Evolutionary conservation across 202 grass and related monocot species (phyloP).

Genomic region (Panicum virgatum): DNA sequence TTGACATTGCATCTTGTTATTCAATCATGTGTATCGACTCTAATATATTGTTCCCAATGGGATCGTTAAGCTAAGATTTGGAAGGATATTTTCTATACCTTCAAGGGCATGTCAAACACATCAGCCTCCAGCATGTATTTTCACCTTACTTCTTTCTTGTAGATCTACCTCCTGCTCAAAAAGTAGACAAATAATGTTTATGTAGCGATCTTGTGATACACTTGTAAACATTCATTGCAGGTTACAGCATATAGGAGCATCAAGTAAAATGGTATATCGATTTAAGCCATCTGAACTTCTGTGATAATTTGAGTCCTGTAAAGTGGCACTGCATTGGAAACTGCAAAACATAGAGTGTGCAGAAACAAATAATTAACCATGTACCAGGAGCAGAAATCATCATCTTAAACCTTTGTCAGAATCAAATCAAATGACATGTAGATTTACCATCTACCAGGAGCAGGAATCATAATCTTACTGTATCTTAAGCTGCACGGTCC

Average conservation of each 20-base stretch:
- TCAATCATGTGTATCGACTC: not conserved
- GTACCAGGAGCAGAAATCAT: not conserved
- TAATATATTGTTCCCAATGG: not conserved
- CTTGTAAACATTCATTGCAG: constrained; percentile 39
- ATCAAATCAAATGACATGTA: not conserved
- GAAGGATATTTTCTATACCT: constrained; percentile 13
- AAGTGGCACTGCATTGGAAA: not conserved
- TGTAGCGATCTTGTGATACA: constrained; percentile 50
- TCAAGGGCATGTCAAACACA: not conserved
- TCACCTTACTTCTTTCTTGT: not conserved
- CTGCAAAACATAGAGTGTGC: not conserved
- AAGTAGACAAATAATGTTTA: constrained; percentile 52
- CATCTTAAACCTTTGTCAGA: not conserved
- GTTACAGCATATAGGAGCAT: not conserved
- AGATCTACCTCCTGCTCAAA: constrained; percentile 28
- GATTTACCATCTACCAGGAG: too few species aligned
- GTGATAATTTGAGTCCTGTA: not conserved
- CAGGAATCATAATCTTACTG: too few species aligned
- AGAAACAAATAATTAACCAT: not conserved
- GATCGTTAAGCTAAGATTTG: not conserved
- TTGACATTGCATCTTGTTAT: not conserved
- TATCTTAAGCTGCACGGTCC: not conserved
- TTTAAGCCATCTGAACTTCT: not conserved
- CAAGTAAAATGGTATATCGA: not conserved
- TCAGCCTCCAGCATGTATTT: constrained; percentile 22